These are phyloP conservation scores for Polyplosphaeria fusca DNA, from an alignment of 495 filamentous ascomycete genomes.

Conservation along the genomic window DNA sequence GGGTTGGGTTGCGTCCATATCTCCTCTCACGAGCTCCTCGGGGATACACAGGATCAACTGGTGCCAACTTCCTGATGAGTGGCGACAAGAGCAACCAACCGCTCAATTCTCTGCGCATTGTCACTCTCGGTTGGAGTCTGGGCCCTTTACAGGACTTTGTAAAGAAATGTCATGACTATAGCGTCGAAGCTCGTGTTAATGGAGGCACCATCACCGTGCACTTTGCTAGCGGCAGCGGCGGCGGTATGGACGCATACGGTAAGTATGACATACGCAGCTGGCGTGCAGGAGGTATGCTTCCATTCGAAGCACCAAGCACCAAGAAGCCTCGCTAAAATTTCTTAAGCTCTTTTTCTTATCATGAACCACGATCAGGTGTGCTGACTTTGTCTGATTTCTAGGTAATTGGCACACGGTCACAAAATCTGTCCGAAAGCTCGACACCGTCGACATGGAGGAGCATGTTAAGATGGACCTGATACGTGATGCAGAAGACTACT, in stretches of 20 bases:
- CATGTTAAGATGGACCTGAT: slow-evolving; percentile 8
- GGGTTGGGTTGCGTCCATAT: slow-evolving; percentile 18
- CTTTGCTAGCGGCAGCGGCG: background rate
- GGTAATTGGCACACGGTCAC: slow-evolving; percentile 2
- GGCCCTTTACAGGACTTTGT: slow-evolving; percentile 17
- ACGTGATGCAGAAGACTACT: slow-evolving; percentile 3
- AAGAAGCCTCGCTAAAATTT: no score
- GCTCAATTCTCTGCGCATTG: background rate
- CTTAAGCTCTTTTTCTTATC: no score
- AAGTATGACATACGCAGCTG: no score
- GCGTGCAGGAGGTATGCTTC: no score
- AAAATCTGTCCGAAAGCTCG: slow-evolving; percentile 11
- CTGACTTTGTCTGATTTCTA: no score
- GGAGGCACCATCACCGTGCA: slow-evolving; percentile 10
- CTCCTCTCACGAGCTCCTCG: background rate
- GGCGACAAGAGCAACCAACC: background rate
- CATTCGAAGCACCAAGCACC: no score
- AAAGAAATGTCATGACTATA: slow-evolving; percentile 10
- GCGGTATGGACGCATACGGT: background rate
- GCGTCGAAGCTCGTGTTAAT: background rate
- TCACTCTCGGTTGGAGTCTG: slow-evolving; percentile 11
- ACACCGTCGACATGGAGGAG: slow-evolving; percentile 26
- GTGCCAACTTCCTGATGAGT: no score
- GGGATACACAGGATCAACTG: no score
- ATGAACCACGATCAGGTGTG: no score